phyloP scores from a whole-genome alignment of 441 rosid genomes.

The Syzygium malaccense region DNA sequence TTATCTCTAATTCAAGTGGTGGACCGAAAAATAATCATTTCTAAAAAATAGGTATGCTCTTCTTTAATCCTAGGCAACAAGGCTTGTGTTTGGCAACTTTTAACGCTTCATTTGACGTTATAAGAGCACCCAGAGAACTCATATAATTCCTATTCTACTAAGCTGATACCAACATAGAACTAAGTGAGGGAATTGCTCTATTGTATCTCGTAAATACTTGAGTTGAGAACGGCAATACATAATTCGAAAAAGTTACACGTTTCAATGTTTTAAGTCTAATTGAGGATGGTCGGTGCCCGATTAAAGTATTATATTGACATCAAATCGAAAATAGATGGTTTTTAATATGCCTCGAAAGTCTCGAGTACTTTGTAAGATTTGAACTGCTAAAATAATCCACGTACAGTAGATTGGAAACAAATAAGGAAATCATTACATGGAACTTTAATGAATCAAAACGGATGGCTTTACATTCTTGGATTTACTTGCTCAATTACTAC shows the following conservation, averaged over 20 bases:
- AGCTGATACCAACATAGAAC: neutral
- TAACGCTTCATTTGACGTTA: neutral
- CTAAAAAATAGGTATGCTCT: neutral
- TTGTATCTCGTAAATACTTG: neutral
- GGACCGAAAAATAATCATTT: neutral
- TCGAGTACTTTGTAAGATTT: neutral
- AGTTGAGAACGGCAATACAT: neutral
- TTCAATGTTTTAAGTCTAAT: neutral
- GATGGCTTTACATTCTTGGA: neutral
- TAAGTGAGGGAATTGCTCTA: neutral
- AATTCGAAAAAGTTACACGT: neutral
- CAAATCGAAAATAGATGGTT: neutral
- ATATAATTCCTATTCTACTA: neutral
- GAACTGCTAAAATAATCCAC: neutral
- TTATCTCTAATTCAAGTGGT: neutral
- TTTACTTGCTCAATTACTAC: neutral
- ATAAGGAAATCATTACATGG: neutral
- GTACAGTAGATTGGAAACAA: neutral
- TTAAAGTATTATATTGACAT: neutral
- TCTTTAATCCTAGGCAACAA: neutral
- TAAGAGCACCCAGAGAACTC: neutral
- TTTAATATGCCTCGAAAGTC: neutral
- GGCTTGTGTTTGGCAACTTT: neutral
- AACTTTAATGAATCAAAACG: neutral
- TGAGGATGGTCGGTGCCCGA: neutral